These are phyloP conservation scores for Syncephalastrum contaminatum DNA, from an alignment of 371 early-diverging fungal species.

Conservation along the genomic window DNA sequence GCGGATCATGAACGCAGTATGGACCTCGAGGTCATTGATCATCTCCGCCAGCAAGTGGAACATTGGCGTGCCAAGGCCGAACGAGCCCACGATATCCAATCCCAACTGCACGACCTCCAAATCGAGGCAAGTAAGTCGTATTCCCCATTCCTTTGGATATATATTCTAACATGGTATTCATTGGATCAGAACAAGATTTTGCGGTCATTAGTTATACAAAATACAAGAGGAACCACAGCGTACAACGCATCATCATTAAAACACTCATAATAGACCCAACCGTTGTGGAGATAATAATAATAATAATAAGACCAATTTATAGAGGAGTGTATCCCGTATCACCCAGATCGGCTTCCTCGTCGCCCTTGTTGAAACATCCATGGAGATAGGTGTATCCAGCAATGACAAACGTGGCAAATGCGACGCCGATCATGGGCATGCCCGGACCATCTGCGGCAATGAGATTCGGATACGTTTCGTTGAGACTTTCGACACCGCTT, in stretches of 20 bases:
- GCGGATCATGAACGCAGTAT: slow-evolving; percentile 1
- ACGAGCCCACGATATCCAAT: not conserved
- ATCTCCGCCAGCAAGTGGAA: slow-evolving; percentile 2
- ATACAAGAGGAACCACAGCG: no score
- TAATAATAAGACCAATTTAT: slow-evolving; percentile 8
- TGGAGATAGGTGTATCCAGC: slow-evolving; percentile 27
- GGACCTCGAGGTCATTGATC: slow-evolving; percentile 1
- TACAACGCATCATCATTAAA: no score
- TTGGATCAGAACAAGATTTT: no score
- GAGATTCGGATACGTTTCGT: slow-evolving; percentile 34
- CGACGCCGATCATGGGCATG: slow-evolving; percentile 33
- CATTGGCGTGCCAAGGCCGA: slow-evolving; percentile 5
- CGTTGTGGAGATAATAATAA: not conserved
- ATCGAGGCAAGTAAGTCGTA: slow-evolving; percentile 1
- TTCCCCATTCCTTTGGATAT: no score
- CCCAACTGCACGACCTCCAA: slow-evolving; percentile 4
- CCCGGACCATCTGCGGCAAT: slow-evolving; percentile 34
- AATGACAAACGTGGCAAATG: slow-evolving; percentile 29
- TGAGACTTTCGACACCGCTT: slow-evolving; percentile 31
- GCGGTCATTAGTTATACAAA: no score
- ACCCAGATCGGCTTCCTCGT: slow-evolving; percentile 15
- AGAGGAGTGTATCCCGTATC: slow-evolving; percentile 34
- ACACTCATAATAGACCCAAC: no score
- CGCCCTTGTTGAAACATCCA: slow-evolving; percentile 31
- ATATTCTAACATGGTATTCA: no score